Conservation (phyloP, 257 asterid genomes). For the Scutellaria minor region DNA sequence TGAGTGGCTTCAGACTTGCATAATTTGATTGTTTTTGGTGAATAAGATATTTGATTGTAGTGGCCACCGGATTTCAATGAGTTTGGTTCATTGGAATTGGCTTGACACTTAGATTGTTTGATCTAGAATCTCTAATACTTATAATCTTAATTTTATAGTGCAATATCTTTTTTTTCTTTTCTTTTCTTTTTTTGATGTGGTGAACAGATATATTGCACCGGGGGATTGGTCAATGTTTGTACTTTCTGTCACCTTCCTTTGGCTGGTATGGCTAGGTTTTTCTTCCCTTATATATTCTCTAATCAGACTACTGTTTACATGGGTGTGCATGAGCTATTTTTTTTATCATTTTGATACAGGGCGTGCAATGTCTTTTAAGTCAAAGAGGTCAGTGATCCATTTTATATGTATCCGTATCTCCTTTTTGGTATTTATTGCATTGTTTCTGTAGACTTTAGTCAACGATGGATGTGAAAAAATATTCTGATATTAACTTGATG, state of each 20-base stretch:
- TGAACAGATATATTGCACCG: slow-evolving; percentile 51
- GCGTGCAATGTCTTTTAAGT: slow-evolving; percentile 38
- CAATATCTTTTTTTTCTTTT: slow-evolving; percentile 10
- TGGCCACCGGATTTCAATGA: neutral
- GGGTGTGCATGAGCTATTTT: neutral
- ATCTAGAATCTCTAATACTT: too few relatives aligned
- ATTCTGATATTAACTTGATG: neutral
- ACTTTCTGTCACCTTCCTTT: slow-evolving; percentile 47
- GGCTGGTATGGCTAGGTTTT: slow-evolving; percentile 48
- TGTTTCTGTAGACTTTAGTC: slow-evolving; percentile 10
- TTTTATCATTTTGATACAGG: slow-evolving; percentile 49
- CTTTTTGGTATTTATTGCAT: neutral
- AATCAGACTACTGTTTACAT: neutral
- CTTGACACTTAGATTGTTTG: slow-evolving; percentile 1
- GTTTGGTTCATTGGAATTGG: neutral
- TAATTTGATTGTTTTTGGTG: neutral
- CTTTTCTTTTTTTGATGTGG: neutral
- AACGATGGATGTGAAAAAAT: neutral
- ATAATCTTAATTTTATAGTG: neutral
- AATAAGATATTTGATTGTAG: neutral
- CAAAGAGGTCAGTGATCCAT: slow-evolving; percentile 57
- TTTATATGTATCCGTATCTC: neutral
- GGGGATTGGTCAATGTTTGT: slow-evolving; percentile 48
- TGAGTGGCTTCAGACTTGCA: slow-evolving; percentile 1
- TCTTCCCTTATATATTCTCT: neutral